These are phyloP conservation scores for Ascoidea rubescens DNA, from an alignment of 805 yeast genomes.

Conservation along the genomic window DNA sequence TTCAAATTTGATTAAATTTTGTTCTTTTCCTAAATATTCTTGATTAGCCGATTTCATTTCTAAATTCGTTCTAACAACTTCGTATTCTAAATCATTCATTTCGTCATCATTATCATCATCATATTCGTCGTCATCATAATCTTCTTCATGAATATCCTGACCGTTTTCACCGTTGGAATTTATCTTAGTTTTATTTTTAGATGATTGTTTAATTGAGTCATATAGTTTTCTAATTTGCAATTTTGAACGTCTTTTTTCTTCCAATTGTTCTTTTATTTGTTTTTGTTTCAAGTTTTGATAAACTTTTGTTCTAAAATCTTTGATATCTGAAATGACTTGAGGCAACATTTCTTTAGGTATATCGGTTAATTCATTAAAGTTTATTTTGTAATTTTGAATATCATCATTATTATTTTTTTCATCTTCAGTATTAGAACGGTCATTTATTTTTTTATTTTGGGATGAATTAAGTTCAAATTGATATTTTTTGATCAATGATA, in stretches of 20 bases:
- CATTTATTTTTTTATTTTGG: not conserved
- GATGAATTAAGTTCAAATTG: not conserved
- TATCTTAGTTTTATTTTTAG: slow-evolving; percentile 1
- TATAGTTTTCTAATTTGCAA: slow-evolving; percentile 30
- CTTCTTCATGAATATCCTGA: slow-evolving; percentile 11
- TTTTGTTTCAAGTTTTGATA: slow-evolving; percentile 36
- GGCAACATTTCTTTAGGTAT: slow-evolving; percentile 41
- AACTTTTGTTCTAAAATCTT: slow-evolving; percentile 42
- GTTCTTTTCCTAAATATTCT: slow-evolving; percentile 12
- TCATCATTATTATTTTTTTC: not conserved
- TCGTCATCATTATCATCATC: slow-evolving; percentile 16
- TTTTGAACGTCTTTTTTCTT: slow-evolving; percentile 36
- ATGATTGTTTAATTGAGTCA: slow-evolving; percentile 22
- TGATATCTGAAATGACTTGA: slow-evolving; percentile 35
- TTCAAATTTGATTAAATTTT: slow-evolving; percentile 8
- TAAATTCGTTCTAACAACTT: slow-evolving; percentile 16
- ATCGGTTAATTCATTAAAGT: slow-evolving; percentile 40
- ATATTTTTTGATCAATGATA: too few species aligned
- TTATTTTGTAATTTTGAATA: slow-evolving; percentile 29
- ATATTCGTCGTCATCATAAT: slow-evolving; percentile 13
- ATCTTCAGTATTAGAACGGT: not conserved
- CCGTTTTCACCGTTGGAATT: slow-evolving; percentile 11
- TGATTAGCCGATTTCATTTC: slow-evolving; percentile 17
- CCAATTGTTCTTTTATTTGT: slow-evolving; percentile 30
- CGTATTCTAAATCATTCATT: slow-evolving; percentile 19